Conservation (phyloP, 805 yeast species). For the Sugiyamaella qingdaonensis region DNA sequence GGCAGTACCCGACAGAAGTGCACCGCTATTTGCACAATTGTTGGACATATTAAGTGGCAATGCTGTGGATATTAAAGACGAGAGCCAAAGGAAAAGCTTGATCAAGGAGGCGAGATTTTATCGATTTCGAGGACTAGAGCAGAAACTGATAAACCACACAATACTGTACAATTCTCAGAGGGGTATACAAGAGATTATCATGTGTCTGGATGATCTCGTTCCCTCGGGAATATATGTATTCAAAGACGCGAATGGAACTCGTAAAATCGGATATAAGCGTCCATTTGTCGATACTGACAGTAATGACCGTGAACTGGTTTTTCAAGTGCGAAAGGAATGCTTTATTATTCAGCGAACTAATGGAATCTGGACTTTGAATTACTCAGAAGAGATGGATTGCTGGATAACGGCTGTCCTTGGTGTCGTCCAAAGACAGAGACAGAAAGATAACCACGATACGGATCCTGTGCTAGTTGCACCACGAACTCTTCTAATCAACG, state of each 20-base stretch:
- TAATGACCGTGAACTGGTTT: slow-evolving; percentile 35
- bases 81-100: slow-evolving; percentile 53
- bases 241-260: neutral
- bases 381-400: neutral
- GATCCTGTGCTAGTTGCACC: neutral
- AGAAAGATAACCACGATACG: neutral
- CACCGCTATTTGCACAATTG: slow-evolving; percentile 51
- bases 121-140: slow-evolving; percentile 70
- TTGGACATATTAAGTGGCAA: slow-evolving; percentile 56
- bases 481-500: neutral
- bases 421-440: neutral
- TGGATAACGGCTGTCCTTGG: neutral
- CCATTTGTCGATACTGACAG: slow-evolving; percentile 41
- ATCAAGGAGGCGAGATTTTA: slow-evolving; percentile 73
- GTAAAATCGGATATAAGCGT: slow-evolving; percentile 36
- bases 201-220: slow-evolving; percentile 46
- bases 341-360: neutral
- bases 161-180: slow-evolving; percentile 51
- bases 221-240: neutral
- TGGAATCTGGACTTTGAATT: neutral
- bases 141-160: slow-evolving; percentile 52
- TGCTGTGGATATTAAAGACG: slow-evolving; percentile 41
- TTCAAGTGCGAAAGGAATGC: slow-evolving; percentile 34
- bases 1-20: slow-evolving; percentile 48
- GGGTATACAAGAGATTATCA: slow-evolving; percentile 50